Percentiles rank a stretch among this genome's conserved stretches.
Conservation (phyloP, 163 green algal genomes). For the Chlorella variabilis region DNA sequence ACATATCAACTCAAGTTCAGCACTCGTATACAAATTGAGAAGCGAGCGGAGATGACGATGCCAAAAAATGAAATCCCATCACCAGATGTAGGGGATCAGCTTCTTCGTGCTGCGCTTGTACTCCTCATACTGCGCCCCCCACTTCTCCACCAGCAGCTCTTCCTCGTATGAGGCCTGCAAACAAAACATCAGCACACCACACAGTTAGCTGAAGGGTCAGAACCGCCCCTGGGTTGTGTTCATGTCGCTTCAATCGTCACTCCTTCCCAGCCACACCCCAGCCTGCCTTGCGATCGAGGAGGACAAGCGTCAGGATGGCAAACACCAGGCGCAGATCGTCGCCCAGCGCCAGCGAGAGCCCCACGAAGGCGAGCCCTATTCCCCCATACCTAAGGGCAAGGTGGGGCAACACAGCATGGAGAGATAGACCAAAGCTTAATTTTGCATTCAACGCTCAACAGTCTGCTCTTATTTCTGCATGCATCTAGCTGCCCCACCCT, state of each 20-base stretch:
- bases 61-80: neutral
- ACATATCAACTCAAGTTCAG: neutral
- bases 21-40: too few species aligned
- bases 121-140: constrained; percentile 46
- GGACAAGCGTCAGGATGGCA: constrained; percentile 45
- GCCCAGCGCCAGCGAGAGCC: constrained; percentile 47
- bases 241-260: neutral
- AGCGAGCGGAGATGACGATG: too few species aligned
- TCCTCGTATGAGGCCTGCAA: constrained; percentile 58
- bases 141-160: constrained; percentile 47
- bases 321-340: constrained; percentile 63
- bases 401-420: neutral
- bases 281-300: constrained; percentile 60
- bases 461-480: too few species aligned
- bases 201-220: too few species aligned
- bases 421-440: too few species aligned
- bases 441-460: too few species aligned
- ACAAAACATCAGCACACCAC: too few species aligned
- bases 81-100: constrained; percentile 61
- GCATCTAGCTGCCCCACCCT: neutral
- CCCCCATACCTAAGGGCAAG: constrained; percentile 60
- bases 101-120: constrained; percentile 59
- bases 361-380: constrained; percentile 54
- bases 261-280: neutral
- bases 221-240: neutral